Percentiles rank a stretch among this genome's conserved stretches.
phyloP scores from a whole-genome alignment of 106 monocot genomes.

The Amphibolis antarctica region DNA sequence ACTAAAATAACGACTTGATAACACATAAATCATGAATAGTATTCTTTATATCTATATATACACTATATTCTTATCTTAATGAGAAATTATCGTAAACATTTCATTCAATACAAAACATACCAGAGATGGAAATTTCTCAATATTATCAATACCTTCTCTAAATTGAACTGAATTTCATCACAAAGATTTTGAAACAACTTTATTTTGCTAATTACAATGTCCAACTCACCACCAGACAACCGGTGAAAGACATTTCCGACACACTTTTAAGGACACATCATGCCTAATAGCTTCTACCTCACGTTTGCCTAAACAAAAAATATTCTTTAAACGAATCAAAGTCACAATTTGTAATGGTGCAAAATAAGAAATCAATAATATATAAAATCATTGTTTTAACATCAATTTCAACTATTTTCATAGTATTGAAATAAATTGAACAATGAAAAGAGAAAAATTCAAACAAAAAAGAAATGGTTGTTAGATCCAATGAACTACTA shows the following conservation, averaged over 20 bases:
- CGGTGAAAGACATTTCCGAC: slow-evolving; percentile 67
- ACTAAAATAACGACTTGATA: too few species aligned
- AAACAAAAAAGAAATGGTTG: not conserved
- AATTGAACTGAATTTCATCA: slow-evolving; percentile 81
- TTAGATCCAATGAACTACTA: not conserved
- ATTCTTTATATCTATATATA: too few species aligned
- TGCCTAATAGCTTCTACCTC: slow-evolving; percentile 72
- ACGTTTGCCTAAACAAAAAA: slow-evolving; percentile 89
- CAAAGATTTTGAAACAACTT: slow-evolving; percentile 86
- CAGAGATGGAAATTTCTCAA: not conserved
- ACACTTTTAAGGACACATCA: slow-evolving; percentile 63
- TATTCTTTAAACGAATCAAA: slow-evolving; percentile 79
- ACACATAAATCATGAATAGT: too few species aligned
- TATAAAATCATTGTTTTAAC: not conserved
- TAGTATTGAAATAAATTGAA: too few species aligned
- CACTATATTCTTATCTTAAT: too few species aligned
- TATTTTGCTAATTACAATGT: slow-evolving; percentile 73
- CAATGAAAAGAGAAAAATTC: too few species aligned
- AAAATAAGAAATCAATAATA: too few species aligned
- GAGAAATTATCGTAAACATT: too few species aligned
- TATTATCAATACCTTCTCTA: slow-evolving; percentile 52
- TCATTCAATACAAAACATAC: too few species aligned
- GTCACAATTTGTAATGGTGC: slow-evolving; percentile 36
- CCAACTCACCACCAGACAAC: slow-evolving; percentile 71
- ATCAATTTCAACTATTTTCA: not conserved